These are phyloP conservation scores for Mentha longifolia DNA, from an alignment of 257 asterid species.

Conservation along the genomic window DNA sequence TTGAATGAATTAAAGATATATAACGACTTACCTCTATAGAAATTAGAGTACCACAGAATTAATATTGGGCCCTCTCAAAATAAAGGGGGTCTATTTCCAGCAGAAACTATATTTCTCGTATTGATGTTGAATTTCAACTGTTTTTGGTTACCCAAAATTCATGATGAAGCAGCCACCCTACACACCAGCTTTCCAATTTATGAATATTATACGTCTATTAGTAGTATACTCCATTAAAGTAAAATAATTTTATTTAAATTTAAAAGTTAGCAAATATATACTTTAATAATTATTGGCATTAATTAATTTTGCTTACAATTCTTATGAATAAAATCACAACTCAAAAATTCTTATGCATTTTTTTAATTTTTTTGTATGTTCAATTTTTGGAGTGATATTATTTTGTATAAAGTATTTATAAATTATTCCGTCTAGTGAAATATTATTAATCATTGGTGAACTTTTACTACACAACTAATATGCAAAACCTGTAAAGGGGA, in stretches of 20 bases:
- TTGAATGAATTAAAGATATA: not conserved
- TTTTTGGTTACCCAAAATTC: not conserved
- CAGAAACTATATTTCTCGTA: not conserved
- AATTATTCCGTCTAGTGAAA: too few relatives aligned
- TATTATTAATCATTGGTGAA: not conserved
- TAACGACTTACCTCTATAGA: not conserved
- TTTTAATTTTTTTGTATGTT: too few relatives aligned
- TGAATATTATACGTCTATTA: not conserved
- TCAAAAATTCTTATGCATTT: too few relatives aligned
- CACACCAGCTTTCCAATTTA: not conserved
- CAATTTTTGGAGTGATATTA: too few relatives aligned
- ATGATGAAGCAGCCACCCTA: not conserved
- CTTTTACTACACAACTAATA: not conserved
- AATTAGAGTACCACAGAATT: not conserved
- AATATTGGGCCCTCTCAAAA: not conserved
- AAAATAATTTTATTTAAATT: too few relatives aligned
- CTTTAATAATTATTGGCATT: too few relatives aligned
- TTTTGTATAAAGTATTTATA: too few relatives aligned
- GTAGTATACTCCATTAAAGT: too few relatives aligned
- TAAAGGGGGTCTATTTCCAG: not conserved
- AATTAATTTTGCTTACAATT: too few relatives aligned
- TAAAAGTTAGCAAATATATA: too few relatives aligned
- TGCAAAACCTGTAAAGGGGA: slow-evolving; percentile 3
- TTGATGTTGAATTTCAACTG: slow-evolving; percentile 14
- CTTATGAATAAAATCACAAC: too few relatives aligned